Percentiles rank a stretch among this genome's conserved stretches.
phyloP scores from a whole-genome alignment of 2,329 filamentous ascomycete genomes.

The Ophiostoma sp. region DNA sequence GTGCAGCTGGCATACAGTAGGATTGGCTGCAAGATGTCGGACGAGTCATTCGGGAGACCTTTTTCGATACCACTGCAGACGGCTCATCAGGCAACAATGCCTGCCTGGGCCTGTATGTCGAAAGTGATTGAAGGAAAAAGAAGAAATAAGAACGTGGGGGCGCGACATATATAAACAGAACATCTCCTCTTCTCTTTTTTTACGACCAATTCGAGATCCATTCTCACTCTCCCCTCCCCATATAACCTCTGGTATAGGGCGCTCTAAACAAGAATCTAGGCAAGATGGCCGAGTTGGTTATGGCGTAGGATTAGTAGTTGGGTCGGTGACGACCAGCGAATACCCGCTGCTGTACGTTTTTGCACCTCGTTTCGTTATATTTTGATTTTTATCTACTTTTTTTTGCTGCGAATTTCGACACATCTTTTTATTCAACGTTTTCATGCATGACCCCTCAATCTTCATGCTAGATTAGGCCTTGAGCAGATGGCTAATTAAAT shows the following conservation, averaged over 20 bases:
- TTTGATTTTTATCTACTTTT: conserved; percentile 41
- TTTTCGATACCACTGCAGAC: background rate
- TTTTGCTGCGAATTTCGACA: background rate
- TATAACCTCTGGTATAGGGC: background rate
- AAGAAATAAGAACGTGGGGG: background rate
- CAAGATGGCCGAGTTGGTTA: conserved; percentile 36
- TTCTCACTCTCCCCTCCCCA: background rate
- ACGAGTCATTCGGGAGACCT: background rate
- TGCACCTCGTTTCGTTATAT: conserved; percentile 43
- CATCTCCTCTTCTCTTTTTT: background rate
- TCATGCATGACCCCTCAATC: too few species aligned
- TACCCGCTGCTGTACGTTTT: too few species aligned
- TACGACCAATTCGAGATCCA: background rate
- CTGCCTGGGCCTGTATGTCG: background rate
- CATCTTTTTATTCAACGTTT: background rate
- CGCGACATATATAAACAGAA: background rate
- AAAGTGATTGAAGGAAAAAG: too few species aligned
- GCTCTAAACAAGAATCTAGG: conserved; percentile 7
- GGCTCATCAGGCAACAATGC: background rate
- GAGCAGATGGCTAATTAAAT: too few species aligned
- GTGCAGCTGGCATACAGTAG: background rate
- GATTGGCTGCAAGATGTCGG: background rate
- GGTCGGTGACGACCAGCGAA: too few species aligned
- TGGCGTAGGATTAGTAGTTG: conserved; percentile 36
- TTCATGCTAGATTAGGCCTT: too few species aligned